Conservation (phyloP, 192 early-diverging fungal species). For the Rhizophlyctis rosea region DNA sequence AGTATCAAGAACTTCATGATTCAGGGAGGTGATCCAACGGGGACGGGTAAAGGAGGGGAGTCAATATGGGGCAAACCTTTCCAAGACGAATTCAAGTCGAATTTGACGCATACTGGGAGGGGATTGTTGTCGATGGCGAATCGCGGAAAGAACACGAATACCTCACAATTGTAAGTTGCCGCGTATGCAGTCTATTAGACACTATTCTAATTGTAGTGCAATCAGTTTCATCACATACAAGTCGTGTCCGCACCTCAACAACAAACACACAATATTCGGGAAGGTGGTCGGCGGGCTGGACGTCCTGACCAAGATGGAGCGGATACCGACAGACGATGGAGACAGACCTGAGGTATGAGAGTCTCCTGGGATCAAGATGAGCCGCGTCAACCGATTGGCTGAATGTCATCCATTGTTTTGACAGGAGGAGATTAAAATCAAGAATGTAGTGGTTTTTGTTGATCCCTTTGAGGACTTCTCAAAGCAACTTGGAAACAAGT, state of each 20-base stretch:
- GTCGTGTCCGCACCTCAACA: conserved; percentile 46
- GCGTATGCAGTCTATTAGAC: neutral
- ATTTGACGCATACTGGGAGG: conserved; percentile 70
- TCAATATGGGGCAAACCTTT: conserved; percentile 44
- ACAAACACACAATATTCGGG: conserved; percentile 94
- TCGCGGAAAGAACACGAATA: conserved; percentile 86
- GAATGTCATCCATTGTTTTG: conserved; percentile 4
- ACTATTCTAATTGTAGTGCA: neutral
- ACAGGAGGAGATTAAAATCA: conserved; percentile 67
- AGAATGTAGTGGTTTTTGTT: conserved; percentile 68
- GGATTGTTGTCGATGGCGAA: conserved; percentile 97
- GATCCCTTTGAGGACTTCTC: conserved; percentile 81
- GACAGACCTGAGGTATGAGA: conserved; percentile 65
- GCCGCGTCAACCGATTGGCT: too few relatives aligned
- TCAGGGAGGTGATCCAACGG: conserved; percentile 50
- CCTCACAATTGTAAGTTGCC: conserved; percentile 61
- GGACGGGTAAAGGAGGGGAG: conserved; percentile 45
- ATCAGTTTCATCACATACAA: conserved; percentile 52
- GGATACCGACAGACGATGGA: conserved; percentile 62
- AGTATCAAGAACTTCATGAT: conserved; percentile 50
- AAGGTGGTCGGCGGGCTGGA: conserved; percentile 85
- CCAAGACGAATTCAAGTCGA: conserved; percentile 47
- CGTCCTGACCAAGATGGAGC: conserved; percentile 76
- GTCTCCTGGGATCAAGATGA: neutral
- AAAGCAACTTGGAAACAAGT: conserved; percentile 55